phyloP scores from a whole-genome alignment of 2,329 filamentous ascomycete genomes.

The Zymoseptoria ardabiliae region DNA sequence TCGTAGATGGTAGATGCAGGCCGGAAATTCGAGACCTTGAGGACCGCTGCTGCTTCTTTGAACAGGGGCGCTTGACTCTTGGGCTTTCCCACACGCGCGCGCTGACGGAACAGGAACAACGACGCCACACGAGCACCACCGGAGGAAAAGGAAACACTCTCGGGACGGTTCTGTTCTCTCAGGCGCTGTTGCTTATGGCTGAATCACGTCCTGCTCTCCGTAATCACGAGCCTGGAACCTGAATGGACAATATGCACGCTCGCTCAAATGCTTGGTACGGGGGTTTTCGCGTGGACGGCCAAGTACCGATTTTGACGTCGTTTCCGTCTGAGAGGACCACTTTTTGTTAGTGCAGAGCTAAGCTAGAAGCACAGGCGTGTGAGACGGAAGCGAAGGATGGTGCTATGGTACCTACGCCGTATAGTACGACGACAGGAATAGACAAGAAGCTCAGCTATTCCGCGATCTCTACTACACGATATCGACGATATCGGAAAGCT shows the following conservation, averaged over 20 bases:
- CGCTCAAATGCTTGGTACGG: not conserved
- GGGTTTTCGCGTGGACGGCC: not conserved
- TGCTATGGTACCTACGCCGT: not conserved
- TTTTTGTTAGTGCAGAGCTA: not conserved
- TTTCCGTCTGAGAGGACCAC: not conserved
- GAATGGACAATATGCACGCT: not conserved
- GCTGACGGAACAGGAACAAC: not conserved
- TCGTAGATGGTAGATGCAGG: conserved; percentile 9
- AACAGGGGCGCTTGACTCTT: not conserved
- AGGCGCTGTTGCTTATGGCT: not conserved
- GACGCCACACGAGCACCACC: not conserved
- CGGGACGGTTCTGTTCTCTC: not conserved
- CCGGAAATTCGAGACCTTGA: not conserved
- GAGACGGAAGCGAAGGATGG: not conserved
- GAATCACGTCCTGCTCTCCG: not conserved
- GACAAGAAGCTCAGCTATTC: not conserved
- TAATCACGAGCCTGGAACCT: not conserved
- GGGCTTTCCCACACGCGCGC: not conserved
- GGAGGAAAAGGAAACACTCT: not conserved
- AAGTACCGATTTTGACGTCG: not conserved
- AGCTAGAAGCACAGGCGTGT: not conserved
- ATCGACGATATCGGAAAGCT: not conserved
- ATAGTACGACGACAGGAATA: not conserved
- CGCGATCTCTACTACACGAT: not conserved
- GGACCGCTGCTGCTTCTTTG: not conserved